These are phyloP conservation scores for Cercospora sesami DNA, from an alignment of 2,329 filamentous ascomycete genomes.

Conservation along the genomic window DNA sequence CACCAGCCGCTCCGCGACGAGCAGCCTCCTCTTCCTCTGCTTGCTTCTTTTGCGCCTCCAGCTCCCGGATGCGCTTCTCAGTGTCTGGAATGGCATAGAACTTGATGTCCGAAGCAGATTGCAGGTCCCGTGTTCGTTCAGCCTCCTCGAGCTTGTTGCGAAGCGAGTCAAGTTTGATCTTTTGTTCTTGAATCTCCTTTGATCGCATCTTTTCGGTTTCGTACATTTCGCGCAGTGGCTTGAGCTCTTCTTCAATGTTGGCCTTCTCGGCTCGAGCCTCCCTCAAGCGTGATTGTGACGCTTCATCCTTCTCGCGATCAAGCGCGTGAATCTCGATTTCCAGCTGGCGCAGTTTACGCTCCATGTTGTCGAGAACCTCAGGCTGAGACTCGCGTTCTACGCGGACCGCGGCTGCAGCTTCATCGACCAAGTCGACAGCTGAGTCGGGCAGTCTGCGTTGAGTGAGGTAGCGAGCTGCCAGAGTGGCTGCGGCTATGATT, in stretches of 20 bases:
- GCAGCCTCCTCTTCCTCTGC: constrained; percentile 68
- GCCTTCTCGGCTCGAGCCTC: constrained; percentile 86
- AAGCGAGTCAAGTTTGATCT: constrained; percentile 88
- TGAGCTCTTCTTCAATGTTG: constrained; percentile 90
- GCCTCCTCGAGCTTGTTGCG: constrained; percentile 92
- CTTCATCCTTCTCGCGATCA: constrained; percentile 90
- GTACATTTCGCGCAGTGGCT: constrained; percentile 91
- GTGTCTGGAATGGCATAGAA: constrained; percentile 98
- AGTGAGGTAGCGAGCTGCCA: constrained; percentile 92
- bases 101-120: constrained; percentile 86
- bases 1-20: constrained; percentile 59
- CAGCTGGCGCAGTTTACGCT: constrained; percentile 84
- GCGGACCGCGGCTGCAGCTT: constrained; percentile 92
- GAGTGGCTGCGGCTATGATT: constrained; percentile 84
- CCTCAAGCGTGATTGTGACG: constrained; percentile 77
- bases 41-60: constrained; percentile 78
- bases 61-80: constrained; percentile 71
- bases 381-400: constrained; percentile 96
- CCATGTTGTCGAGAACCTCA: constrained; percentile 90
- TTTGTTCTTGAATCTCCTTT: constrained; percentile 61
- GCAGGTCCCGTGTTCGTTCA: constrained; percentile 80
- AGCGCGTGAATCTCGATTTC: constrained; percentile 97
- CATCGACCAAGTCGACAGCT: constrained; percentile 92
- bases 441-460: constrained; percentile 89
- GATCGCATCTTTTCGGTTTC: constrained; percentile 81